Base-by-base conservation (phyloP, 306 rosid genomes). In the Inga oerstediana region DNA sequence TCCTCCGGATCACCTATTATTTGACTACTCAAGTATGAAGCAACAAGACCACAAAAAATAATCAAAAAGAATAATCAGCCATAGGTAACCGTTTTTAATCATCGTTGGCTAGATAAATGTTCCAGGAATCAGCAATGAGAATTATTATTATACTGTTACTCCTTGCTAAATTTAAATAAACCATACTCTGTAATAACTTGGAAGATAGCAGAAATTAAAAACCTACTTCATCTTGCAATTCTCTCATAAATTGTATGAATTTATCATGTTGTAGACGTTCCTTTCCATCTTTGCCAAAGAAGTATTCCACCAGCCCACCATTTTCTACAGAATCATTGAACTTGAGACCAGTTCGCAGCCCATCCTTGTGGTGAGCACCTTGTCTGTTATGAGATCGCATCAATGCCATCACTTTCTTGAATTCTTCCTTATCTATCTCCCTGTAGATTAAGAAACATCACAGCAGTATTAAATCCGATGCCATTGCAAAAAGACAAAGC, bases 381-480 rank as follows among this genome's bases (percentile, higher is more conserved):
- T 92, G 96, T 64, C 98, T 86, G 80, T 91, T 89, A 76, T 87
- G 91, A 79, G 94, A 84, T 80, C 97, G 98, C 98, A 95, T 93
- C 86, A 92, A 89, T 83, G 89, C 90, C 98, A 95, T 93, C 76
- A 93, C 98, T 91, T 93, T 89, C 90, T 95, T 93, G 91, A 95
- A 95, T 88, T 95, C 98, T 79, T 91, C 91, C 88, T 88, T 91
- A 67, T 79, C 93, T 82, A 95, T 93, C 88, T 88, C 89, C 76
- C 98, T 95, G 54, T 14, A 66, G 82, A 83, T 71, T 39, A 51
- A 75, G 49, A 69, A 80, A 83, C 73, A 43, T 52, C 52, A 34
- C 14, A 44, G 41, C n/a, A 39, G 86, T 34, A 70, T 46, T 51
- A 64, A 78, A 76, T 48, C 45, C 72, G 70, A 65, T 72, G 45